These are phyloP conservation scores for Colletotrichum ledebouriae DNA, from an alignment of 2,329 filamentous ascomycete genomes.

Conservation along the genomic window DNA sequence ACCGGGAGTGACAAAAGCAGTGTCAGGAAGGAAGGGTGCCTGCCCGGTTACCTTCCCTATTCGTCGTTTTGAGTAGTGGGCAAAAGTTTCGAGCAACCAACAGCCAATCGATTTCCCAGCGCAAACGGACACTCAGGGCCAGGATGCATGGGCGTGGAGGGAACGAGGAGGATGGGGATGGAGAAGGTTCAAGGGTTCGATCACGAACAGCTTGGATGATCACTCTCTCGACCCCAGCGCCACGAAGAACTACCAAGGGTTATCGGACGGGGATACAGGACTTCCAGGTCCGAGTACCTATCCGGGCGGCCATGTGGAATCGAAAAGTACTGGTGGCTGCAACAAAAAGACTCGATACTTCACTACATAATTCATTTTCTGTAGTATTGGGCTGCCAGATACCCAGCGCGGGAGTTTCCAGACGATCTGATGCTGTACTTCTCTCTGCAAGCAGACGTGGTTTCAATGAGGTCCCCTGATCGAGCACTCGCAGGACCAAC, in stretches of 20 bases:
- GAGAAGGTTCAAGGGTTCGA: constrained; percentile 30
- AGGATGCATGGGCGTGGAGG: constrained; percentile 28
- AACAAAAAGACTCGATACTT: neutral
- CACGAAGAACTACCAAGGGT: constrained; percentile 11
- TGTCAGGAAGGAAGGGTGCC: constrained; percentile 23
- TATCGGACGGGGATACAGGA: neutral
- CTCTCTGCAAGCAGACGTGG: constrained; percentile 25
- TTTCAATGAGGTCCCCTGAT: constrained; percentile 32
- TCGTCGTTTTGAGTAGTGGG: constrained; percentile 33
- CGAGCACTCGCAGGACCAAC: constrained; percentile 34
- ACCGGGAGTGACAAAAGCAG: constrained; percentile 21
- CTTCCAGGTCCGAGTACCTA: neutral
- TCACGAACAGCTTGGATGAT: constrained; percentile 34
- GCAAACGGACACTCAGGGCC: constrained; percentile 26
- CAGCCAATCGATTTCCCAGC: constrained; percentile 37
- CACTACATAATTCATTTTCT: too few species aligned
- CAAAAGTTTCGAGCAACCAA: constrained; percentile 36
- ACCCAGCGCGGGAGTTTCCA: constrained; percentile 25
- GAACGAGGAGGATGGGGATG: constrained; percentile 14
- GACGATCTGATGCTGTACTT: constrained; percentile 22
- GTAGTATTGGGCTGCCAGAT: neutral
- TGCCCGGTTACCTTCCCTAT: constrained; percentile 25
- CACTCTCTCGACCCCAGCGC: constrained; percentile 27
- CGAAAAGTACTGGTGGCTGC: neutral
- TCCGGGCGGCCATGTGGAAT: constrained; percentile 9